Percentiles rank a stretch among this genome's conserved stretches.
Evolutionary conservation across 2,329 filamentous ascomycete genomes (phyloP).

Genomic region (Epichloe elymi): DNA sequence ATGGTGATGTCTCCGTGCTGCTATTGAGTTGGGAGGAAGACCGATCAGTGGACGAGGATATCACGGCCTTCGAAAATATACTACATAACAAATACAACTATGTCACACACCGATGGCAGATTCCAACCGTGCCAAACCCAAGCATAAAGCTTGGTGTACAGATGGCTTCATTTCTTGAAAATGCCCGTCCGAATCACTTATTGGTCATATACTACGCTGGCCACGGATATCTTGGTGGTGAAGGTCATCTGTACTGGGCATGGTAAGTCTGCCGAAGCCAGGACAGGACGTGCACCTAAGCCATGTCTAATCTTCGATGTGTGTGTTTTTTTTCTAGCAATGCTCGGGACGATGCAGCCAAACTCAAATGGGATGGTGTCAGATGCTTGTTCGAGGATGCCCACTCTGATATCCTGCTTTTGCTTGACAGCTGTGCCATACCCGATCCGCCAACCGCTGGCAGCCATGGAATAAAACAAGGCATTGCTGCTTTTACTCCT

Average conservation of each 20-base stretch:
- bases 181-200: constrained; percentile 43
- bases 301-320: constrained; percentile 20
- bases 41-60: constrained; percentile 36
- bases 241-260: constrained; percentile 53
- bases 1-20: constrained; percentile 46
- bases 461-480: constrained; percentile 46
- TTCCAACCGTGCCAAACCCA: constrained; percentile 45
- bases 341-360: constrained; percentile 42
- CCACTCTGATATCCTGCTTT: constrained; percentile 47
- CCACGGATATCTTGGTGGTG: constrained; percentile 42
- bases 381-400: constrained; percentile 49
- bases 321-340: constrained; percentile 30
- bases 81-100: constrained; percentile 49
- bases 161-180: constrained; percentile 46
- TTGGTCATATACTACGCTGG: constrained; percentile 54
- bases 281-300: not conserved
- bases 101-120: constrained; percentile 45
- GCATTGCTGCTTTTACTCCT: constrained; percentile 44
- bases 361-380: constrained; percentile 50
- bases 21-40: constrained; percentile 52
- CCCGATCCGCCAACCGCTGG: constrained; percentile 36
- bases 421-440: constrained; percentile 49
- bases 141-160: constrained; percentile 48
- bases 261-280: constrained; percentile 36
- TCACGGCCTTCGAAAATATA: constrained; percentile 41